phyloP scores from a whole-genome alignment of 78 protist genomes.

The Dictyostelium intermedium region DNA sequence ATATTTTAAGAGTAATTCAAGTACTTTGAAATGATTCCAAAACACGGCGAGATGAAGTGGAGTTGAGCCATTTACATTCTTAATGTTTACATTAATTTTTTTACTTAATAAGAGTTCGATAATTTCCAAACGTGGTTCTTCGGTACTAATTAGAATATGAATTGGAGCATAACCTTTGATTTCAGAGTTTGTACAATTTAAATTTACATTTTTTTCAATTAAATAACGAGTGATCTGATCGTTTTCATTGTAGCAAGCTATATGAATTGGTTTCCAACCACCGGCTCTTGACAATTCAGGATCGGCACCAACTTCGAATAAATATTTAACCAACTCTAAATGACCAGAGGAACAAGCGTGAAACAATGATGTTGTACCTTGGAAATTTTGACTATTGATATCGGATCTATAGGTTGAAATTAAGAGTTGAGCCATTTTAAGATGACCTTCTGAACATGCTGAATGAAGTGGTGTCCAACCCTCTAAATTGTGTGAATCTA shows the following conservation, averaged over 20 bases:
- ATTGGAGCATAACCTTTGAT: constrained; percentile 74
- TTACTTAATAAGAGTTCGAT: constrained; percentile 47
- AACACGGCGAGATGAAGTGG: constrained; percentile 70
- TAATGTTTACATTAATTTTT: constrained; percentile 34
- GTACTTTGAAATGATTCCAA: constrained; percentile 74
- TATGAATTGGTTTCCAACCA: constrained; percentile 79
- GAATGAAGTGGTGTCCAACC: constrained; percentile 82
- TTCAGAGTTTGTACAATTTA: constrained; percentile 49
- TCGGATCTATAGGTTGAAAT: not conserved
- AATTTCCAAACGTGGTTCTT: constrained; percentile 61
- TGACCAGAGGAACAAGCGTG: constrained; percentile 49
- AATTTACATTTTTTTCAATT: constrained; percentile 26
- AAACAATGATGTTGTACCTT: constrained; percentile 67
- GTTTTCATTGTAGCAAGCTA: constrained; percentile 72
- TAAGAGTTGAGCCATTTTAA: constrained; percentile 17
- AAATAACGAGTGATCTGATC: constrained; percentile 27
- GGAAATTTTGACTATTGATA: constrained; percentile 38
- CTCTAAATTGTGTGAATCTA: constrained; percentile 39
- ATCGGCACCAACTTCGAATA: constrained; percentile 2
- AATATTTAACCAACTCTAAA: constrained; percentile 7
- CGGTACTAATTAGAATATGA: constrained; percentile 52
- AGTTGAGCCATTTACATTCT: constrained; percentile 65
- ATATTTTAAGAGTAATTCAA: constrained; percentile 49
- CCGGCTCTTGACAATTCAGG: constrained; percentile 25
- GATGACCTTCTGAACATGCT: constrained; percentile 72